Percentiles rank a stretch among this genome's conserved stretches.
These are phyloP conservation scores for Stygiomarasmius scandens DNA, from an alignment of 1,284 basidiomycete genomes.

Conservation along the genomic window DNA sequence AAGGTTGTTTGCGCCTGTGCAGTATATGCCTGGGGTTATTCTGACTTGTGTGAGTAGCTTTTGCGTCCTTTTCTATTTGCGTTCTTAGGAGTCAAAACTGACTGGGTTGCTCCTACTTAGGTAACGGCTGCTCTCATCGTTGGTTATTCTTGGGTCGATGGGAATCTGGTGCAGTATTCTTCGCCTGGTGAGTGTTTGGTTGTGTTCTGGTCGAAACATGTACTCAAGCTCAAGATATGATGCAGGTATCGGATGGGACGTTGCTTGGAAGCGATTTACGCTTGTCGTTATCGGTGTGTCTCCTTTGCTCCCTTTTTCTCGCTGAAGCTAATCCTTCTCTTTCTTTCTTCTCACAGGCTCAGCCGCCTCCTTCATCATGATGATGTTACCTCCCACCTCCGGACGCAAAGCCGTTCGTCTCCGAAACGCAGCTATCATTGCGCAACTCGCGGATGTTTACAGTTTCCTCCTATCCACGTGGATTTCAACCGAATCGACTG, in stretches of 20 bases:
- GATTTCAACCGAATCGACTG: slow-evolving; percentile 31
- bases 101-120: slow-evolving; percentile 24
- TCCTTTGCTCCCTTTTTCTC: not conserved
- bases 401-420: slow-evolving; percentile 50
- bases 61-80: not conserved
- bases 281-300: slow-evolving; percentile 47
- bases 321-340: not conserved
- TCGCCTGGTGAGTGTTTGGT: slow-evolving; percentile 41
- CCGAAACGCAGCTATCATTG: slow-evolving; percentile 44
- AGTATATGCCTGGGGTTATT: slow-evolving; percentile 39
- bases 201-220: not conserved
- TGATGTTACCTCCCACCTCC: slow-evolving; percentile 54
- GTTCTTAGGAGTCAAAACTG: not conserved
- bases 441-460: slow-evolving; percentile 43
- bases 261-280: slow-evolving; percentile 56
- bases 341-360: slow-evolving; percentile 31
- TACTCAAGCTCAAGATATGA: not conserved
- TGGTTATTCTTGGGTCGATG: slow-evolving; percentile 68
- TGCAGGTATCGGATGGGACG: slow-evolving; percentile 43
- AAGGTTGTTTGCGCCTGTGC: slow-evolving; percentile 52
- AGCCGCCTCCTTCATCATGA: slow-evolving; percentile 48
- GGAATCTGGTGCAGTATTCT: slow-evolving; percentile 45
- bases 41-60: slow-evolving; percentile 36
- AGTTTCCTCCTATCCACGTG: slow-evolving; percentile 47
- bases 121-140: slow-evolving; percentile 48